Evolutionary conservation across 2,329 filamentous ascomycete genomes (phyloP), one percentile per base, ranked within the genome.

Genomic region (Pseudopyricularia javanii): DNA sequence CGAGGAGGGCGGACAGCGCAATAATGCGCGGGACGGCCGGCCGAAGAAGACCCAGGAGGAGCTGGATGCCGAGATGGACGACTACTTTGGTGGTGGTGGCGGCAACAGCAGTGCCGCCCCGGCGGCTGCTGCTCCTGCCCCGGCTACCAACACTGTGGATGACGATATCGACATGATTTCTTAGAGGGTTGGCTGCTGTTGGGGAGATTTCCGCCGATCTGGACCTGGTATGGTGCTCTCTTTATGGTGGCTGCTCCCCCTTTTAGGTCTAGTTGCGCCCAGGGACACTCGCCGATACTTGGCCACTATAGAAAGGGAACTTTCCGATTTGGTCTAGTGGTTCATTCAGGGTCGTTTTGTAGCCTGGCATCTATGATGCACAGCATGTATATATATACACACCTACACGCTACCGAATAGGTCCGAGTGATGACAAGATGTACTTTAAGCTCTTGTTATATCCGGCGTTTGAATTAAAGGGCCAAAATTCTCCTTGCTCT

Each of bases 51-150:
- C 91, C 0, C 86, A 90, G 59, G 88, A 95, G 61, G 88, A 96
- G 65, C 74, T 96, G 40, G 91, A 96, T 66, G 88, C 88, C n/a
- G 91, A 96, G 70, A 96, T 96, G 91, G 89, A 85, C 30, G 88
- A 95, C 64, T 96, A 96, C 68, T 96, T 89, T 74, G 83, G 78
- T 30, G 72, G 70, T 26, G 66, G 67, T 35, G 64, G 62, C n/a
- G 62, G 63, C 17, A 60, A 64, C 9, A 63, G 66, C 28, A 59
- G 68, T 53, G 62, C 62, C 12, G 55, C 60, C 22, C 59, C 59
- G 30, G 55, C 52, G 30, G 59, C 49, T 32, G n/a, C 33, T n/a
- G 34, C 33, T 15, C 12, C 47, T 24, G 47, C 28, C 32, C 30
- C 30, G 11, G 56, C 62, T 17, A 70, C 67, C 37, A 80, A 82